Evolutionary conservation across 495 filamentous ascomycete genomes (phyloP), one percentile per base, ranked within the genome.

Genomic region (Aspergillus sparsus): DNA sequence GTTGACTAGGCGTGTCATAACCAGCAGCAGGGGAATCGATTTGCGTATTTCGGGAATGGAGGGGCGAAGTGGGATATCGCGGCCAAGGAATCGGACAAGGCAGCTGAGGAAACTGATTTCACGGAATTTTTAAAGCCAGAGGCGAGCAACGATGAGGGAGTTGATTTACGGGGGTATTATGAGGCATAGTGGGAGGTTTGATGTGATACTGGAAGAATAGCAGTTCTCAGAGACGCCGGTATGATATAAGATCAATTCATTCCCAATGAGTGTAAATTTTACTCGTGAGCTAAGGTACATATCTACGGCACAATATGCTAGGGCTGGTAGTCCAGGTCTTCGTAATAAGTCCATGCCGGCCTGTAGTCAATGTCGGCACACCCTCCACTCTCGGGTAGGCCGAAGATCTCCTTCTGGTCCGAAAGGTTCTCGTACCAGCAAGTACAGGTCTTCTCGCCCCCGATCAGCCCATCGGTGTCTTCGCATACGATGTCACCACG

Each of bases 1-100:
- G n/a, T 77, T 73, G 86, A 89, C 57, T 89, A 85, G 67, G 79
- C 78, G 55, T 84, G 86, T 63, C 55, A 71, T 34, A 73, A 72
- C 15, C n/a, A n/a, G n/a, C 57, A 62, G 0, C 74, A 69, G 53
- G 78, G 75, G 1, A 85, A 85, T 71, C 66, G 80, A 13, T 85
- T 83, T 66, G 80, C 76, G 46, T 83, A 76, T 54, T 82, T 85
- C 68, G 83, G 83, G 0, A 84, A 84, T 73, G 82, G 83, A 0
- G 82, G 74, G 76, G 82, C 79, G 13, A 62, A 18, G 44, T 18
- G 44, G 44, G 44, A 46, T 46, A 18, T 46, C 15, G 13, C 5
- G 11, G 7, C 44, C 0, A 46, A 46, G 13, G 6, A 18, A 18
- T 46, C 44, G 0, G 11, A 12, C 5, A 46, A 84, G 60, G 49